These are phyloP conservation scores for Saccharomycopsis crataegensis DNA, from an alignment of 1,139 yeast genomes.

Conservation along the genomic window DNA sequence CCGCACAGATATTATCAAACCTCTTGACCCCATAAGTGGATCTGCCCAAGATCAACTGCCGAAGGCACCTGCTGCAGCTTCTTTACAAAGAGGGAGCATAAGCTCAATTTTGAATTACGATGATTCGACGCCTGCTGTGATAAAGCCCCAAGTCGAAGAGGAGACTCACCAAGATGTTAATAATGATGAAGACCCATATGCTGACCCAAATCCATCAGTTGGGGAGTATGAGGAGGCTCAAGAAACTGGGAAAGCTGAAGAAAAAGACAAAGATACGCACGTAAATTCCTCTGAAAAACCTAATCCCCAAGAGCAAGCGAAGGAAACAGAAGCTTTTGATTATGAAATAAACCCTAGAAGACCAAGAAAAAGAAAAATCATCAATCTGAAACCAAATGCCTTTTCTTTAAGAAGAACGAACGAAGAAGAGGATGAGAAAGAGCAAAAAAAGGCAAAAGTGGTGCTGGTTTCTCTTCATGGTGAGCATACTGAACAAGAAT, in stretches of 20 bases:
- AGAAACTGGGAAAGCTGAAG: background rate
- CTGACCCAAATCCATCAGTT: too few species aligned
- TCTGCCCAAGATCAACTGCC: background rate
- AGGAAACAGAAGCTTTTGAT: background rate
- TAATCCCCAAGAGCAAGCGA: background rate
- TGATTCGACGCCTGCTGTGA: background rate
- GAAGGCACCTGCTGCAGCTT: background rate
- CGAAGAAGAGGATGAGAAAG: conserved; percentile 4
- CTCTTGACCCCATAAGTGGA: background rate
- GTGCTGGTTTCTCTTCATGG: background rate
- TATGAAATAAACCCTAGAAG: background rate
- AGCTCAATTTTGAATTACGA: background rate
- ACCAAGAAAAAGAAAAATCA: conserved; percentile 19
- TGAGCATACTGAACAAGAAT: background rate
- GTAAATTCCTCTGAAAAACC: too few species aligned
- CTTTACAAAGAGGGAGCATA: background rate
- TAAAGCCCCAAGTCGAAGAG: too few species aligned
- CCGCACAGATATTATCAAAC: too few species aligned
- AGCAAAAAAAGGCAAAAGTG: background rate
- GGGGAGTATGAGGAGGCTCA: background rate
- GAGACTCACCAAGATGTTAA: too few species aligned
- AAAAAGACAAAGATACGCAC: background rate
- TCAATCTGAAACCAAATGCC: conserved; percentile 2
- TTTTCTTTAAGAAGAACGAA: conserved; percentile 12
- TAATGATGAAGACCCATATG: too few species aligned